Evolutionary conservation across 2,329 filamentous ascomycete species (phyloP).

Genomic region (Volutella citrinella): DNA sequence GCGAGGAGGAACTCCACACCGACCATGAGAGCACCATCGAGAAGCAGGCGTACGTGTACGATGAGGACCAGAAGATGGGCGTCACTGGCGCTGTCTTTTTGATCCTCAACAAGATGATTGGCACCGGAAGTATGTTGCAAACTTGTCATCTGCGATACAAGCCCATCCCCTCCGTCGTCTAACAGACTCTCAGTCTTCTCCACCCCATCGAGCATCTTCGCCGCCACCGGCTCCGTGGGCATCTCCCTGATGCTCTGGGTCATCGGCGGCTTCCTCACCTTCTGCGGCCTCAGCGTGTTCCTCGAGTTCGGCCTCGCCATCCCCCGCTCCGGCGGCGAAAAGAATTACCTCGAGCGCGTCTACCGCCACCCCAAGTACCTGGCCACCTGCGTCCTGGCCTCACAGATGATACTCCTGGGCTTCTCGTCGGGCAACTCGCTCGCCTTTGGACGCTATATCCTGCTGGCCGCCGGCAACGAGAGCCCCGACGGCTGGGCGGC

Average conservation of each 20-base stretch:
- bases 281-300: conserved; percentile 58
- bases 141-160: no score
- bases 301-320: conserved; percentile 63
- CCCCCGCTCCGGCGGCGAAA: conserved; percentile 61
- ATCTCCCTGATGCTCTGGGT: conserved; percentile 29
- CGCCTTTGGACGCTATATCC: conserved; percentile 56
- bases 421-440: conserved; percentile 59
- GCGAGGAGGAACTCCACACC: conserved; percentile 15
- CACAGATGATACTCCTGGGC: conserved; percentile 60
- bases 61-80: conserved; percentile 48
- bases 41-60: conserved; percentile 39
- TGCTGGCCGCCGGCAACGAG: conserved; percentile 49
- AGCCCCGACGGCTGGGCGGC: conserved; percentile 52
- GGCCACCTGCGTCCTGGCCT: conserved; percentile 56
- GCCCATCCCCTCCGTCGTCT: accelerated
- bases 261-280: conserved; percentile 50
- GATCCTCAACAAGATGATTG: conserved; percentile 58
- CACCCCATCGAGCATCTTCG: conserved; percentile 51
- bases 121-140: conserved; percentile 48
- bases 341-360: conserved; percentile 64
- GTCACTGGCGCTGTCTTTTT: conserved; percentile 51
- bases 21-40: conserved; percentile 29
- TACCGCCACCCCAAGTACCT: conserved; percentile 58
- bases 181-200: conserved; percentile 44
- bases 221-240: conserved; percentile 50